These are phyloP conservation scores for Begonia loranthoides DNA, from an alignment of 306 rosid species.

Conservation along the genomic window DNA sequence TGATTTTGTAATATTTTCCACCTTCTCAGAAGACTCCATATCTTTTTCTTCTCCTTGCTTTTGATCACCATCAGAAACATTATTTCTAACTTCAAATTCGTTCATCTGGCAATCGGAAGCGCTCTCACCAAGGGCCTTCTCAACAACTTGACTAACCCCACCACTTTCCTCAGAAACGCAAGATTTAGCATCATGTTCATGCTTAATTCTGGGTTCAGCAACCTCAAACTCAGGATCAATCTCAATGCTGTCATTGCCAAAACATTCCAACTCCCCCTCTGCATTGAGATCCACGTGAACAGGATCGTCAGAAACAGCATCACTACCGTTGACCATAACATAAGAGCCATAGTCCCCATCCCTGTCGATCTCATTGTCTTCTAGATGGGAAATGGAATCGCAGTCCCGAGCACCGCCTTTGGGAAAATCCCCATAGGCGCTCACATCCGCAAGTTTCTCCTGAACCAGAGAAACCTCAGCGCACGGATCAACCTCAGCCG, in stretches of 20 bases:
- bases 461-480: slow-evolving; percentile 30
- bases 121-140: too few species aligned
- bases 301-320: slow-evolving; percentile 14
- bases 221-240: not conserved
- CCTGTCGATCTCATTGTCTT: slow-evolving; percentile 14
- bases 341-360: slow-evolving; percentile 22
- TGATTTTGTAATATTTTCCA: slow-evolving; percentile 7
- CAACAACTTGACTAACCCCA: not conserved
- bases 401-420: slow-evolving; percentile 2
- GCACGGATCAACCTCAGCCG: slow-evolving; percentile 38
- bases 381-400: slow-evolving; percentile 1
- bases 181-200: not conserved
- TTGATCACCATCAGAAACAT: slow-evolving; percentile 2
- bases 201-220: slow-evolving; percentile 4
- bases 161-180: not conserved
- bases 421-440: slow-evolving; percentile 21
- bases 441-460: slow-evolving; percentile 9
- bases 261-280: not conserved
- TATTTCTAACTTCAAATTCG: not conserved
- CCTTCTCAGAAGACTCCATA: slow-evolving; percentile 6
- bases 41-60: slow-evolving; percentile 9
- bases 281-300: slow-evolving; percentile 27
- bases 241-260: not conserved
- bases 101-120: not conserved
- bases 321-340: slow-evolving; percentile 23